Percentiles rank a stretch among this genome's conserved stretches.
phyloP scores from a whole-genome alignment of 202 grass and related monocot genomes.

The Dendrocalamus latiflorus region DNA sequence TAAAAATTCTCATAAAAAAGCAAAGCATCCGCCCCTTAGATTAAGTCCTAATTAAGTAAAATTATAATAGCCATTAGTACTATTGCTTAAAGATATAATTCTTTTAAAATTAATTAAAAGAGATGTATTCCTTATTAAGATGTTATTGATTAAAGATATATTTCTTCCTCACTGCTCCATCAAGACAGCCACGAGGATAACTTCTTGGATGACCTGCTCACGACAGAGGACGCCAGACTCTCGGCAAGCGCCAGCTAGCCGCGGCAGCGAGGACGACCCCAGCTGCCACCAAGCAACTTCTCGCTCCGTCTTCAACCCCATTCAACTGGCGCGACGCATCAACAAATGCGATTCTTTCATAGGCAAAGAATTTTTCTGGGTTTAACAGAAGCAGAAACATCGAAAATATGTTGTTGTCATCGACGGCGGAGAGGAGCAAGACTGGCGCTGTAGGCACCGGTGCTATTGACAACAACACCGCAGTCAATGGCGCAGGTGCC shows the following conservation, averaged over 20 bases:
- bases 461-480: neutral
- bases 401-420: slow-evolving; percentile 21
- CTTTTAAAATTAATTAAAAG: too few relatives aligned
- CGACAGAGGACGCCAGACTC: slow-evolving; percentile 20
- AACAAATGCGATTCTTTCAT: slow-evolving; percentile 20
- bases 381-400: slow-evolving; percentile 4
- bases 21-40: too few relatives aligned
- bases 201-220: slow-evolving; percentile 67
- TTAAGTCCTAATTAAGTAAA: too few relatives aligned
- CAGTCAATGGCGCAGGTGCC: neutral
- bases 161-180: slow-evolving; percentile 46
- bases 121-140: too few relatives aligned
- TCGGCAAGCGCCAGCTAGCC: slow-evolving; percentile 9
- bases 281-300: slow-evolving; percentile 32
- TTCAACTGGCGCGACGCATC: slow-evolving; percentile 55
- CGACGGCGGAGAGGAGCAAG: neutral
- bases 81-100: too few relatives aligned
- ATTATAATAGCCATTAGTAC: too few relatives aligned
- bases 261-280: slow-evolving; percentile 23
- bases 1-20: too few relatives aligned
- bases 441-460: neutral
- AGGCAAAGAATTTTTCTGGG: slow-evolving; percentile 41
- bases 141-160: too few relatives aligned
- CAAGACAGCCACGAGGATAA: slow-evolving; percentile 55
- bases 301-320: slow-evolving; percentile 21